Conservation (phyloP, 1,139 yeast genomes). For the Pichia cactophila region DNA sequence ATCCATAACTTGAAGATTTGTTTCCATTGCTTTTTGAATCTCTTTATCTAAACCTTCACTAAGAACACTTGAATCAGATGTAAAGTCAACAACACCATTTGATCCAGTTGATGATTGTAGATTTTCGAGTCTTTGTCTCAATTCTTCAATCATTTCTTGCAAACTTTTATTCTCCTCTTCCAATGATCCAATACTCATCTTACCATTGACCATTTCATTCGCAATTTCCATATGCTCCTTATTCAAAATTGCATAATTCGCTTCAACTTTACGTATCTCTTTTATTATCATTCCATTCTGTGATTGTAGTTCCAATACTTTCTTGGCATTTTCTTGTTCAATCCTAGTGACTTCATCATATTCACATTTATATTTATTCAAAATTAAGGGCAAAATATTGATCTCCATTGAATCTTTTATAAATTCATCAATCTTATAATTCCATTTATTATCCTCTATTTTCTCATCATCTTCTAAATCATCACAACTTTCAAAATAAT, state of each 20-base stretch:
- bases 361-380: constrained; percentile 65
- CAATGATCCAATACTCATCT: constrained; percentile 57
- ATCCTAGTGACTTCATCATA: constrained; percentile 62
- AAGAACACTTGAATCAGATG: constrained; percentile 21
- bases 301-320: constrained; percentile 55
- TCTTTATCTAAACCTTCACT: constrained; percentile 36
- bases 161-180: constrained; percentile 57
- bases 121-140: constrained; percentile 38
- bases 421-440: constrained; percentile 61
- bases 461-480: constrained; percentile 5
- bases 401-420: constrained; percentile 75
- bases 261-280: constrained; percentile 69
- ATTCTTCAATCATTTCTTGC: constrained; percentile 43
- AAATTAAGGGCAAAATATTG: constrained; percentile 61
- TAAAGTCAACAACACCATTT: constrained; percentile 21
- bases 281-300: constrained; percentile 68
- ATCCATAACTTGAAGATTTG: constrained; percentile 51
- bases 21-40: constrained; percentile 49
- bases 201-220: constrained; percentile 61
- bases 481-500: constrained; percentile 41
- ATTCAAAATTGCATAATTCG: constrained; percentile 60
- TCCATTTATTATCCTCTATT: constrained; percentile 14
- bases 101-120: constrained; percentile 35
- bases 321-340: constrained; percentile 62
- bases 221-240: constrained; percentile 75